phyloP scores from a whole-genome alignment of 192 early-diverging fungal genomes.

The Linnemannia zychae region DNA sequence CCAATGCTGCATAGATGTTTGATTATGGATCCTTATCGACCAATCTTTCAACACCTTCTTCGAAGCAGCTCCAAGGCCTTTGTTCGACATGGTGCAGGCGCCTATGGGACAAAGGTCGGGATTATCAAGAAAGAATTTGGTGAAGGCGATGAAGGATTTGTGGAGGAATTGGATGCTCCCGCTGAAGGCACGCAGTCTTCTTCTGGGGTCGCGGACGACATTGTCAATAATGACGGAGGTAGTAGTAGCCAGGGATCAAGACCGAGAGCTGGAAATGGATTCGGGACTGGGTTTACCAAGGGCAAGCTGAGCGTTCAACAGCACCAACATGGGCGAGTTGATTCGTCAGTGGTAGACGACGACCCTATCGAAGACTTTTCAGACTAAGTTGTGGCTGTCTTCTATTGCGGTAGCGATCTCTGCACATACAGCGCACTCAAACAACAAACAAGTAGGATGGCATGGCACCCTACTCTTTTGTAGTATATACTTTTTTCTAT shows the following conservation, averaged over 20 bases:
- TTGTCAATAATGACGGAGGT: background rate
- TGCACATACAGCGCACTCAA: background rate
- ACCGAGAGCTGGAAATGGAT: background rate
- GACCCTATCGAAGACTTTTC: conserved; percentile 55
- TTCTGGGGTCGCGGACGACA: background rate
- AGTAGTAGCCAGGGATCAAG: background rate
- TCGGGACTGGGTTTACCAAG: background rate
- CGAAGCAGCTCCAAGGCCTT: conserved; percentile 47
- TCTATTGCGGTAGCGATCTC: background rate
- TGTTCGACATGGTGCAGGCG: conserved; percentile 23
- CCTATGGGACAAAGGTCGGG: conserved; percentile 26
- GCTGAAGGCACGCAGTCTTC: background rate
- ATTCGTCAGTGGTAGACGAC: conserved; percentile 10
- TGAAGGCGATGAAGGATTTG: conserved; percentile 48
- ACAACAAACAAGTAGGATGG: background rate
- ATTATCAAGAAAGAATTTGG: conserved; percentile 39
- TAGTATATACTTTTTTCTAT: background rate
- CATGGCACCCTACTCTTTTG: background rate
- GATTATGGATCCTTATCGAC: conserved; percentile 32
- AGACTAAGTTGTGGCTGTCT: conserved; percentile 6
- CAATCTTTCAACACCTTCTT: conserved; percentile 25
- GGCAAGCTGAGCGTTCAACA: background rate
- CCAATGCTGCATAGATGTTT: conserved; percentile 46
- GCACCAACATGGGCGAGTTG: background rate
- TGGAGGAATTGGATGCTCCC: conserved; percentile 17